phyloP scores from a whole-genome alignment of 345 rosid genomes.

The Salix exigua region DNA sequence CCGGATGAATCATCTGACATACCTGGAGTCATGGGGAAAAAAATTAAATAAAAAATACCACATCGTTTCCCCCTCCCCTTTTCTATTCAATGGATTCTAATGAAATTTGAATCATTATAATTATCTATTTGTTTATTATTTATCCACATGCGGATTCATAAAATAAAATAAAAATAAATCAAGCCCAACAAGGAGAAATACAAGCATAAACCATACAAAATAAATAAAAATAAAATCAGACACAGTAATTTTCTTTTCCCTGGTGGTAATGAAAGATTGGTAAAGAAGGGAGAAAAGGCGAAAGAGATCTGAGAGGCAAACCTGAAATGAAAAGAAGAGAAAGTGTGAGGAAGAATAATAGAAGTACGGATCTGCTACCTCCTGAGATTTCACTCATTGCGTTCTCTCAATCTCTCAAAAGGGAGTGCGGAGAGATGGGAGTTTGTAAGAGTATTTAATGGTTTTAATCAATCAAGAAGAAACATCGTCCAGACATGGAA shows the following conservation, averaged over 20 bases:
- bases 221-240: too few relatives aligned
- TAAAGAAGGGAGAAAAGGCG: neutral
- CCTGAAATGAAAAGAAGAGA: constrained; percentile 53
- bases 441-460: too few relatives aligned
- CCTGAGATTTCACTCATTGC: constrained; percentile 32
- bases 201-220: neutral
- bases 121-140: neutral
- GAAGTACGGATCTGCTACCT: constrained; percentile 19
- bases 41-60: neutral
- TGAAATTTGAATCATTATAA: neutral
- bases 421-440: neutral
- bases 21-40: constrained; percentile 33
- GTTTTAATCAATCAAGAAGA: too few relatives aligned
- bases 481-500: neutral
- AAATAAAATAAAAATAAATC: neutral
- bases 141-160: too few relatives aligned
- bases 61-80: neutral
- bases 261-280: neutral
- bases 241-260: neutral
- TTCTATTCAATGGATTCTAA: neutral
- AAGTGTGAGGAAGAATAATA: constrained; percentile 41
- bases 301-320: constrained; percentile 37
- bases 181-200: neutral
- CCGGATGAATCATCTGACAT: constrained; percentile 43
- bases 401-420: constrained; percentile 9